phyloP scores from a whole-genome alignment of 2,329 filamentous ascomycete species.

The Fusarium floridanum region DNA sequence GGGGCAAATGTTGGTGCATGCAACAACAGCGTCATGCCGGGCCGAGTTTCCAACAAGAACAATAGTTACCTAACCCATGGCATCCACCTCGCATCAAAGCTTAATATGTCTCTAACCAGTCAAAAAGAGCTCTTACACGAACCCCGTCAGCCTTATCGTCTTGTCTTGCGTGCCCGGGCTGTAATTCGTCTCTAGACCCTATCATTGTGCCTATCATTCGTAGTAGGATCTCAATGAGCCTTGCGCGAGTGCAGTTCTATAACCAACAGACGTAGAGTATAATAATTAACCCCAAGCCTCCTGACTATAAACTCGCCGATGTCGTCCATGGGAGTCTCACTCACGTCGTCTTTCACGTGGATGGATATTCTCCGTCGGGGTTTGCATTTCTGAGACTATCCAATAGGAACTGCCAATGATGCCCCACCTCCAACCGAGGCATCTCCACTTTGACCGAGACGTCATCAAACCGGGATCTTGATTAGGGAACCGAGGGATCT shows the following conservation, averaged over 20 bases:
- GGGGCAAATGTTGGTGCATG: not conserved
- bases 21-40: not conserved
- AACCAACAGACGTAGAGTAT: not conserved
- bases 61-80: not conserved
- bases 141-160: not conserved
- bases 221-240: not conserved
- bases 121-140: not conserved
- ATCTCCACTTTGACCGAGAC: not conserved
- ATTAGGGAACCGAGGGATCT: not conserved
- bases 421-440: constrained; percentile 1
- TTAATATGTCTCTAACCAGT: not conserved
- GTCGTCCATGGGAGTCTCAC: not conserved
- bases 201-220: not conserved
- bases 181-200: not conserved
- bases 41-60: accelerated
- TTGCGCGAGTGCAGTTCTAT: not conserved
- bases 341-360: not conserved
- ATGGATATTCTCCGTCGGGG: not conserved
- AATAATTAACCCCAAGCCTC: not conserved
- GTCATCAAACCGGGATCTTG: not conserved
- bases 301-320: not conserved
- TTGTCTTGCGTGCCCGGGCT: not conserved
- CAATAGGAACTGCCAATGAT: not conserved
- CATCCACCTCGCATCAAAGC: not conserved
- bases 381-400: not conserved